These are phyloP conservation scores for Termitomyces sp. DNA, from an alignment of 768 basidiomycete genomes.

Conservation along the genomic window DNA sequence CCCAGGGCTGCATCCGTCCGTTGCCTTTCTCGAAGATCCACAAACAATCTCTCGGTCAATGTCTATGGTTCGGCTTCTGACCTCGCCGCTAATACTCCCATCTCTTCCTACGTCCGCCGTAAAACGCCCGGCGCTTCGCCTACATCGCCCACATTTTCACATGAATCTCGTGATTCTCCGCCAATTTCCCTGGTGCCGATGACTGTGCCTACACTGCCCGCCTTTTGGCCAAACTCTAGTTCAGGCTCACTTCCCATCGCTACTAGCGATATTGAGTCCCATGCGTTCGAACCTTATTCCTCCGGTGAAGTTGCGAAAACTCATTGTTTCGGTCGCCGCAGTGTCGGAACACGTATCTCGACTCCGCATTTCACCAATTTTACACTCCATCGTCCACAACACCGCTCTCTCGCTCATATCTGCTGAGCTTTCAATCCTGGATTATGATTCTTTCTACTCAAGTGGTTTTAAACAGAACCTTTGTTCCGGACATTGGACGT, in stretches of 20 bases:
- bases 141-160: constrained; percentile 58
- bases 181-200: constrained; percentile 41
- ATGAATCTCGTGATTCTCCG: constrained; percentile 33
- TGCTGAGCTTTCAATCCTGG: constrained; percentile 12
- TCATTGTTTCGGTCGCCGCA: constrained; percentile 27
- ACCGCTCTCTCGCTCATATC: constrained; percentile 22
- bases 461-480: constrained; percentile 4
- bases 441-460: neutral
- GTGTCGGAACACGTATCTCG: constrained; percentile 40
- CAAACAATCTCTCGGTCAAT: constrained; percentile 41
- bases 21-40: constrained; percentile 34
- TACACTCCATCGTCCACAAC: constrained; percentile 22
- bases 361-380: constrained; percentile 28
- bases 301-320: constrained; percentile 23
- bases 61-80: constrained; percentile 46
- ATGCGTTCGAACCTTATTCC: constrained; percentile 13
- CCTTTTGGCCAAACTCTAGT: constrained; percentile 40
- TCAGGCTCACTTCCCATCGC: constrained; percentile 38
- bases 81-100: constrained; percentile 62
- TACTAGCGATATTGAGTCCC: constrained; percentile 29
- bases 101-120: constrained; percentile 75
- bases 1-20: constrained; percentile 35
- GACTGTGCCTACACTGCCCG: constrained; percentile 60
- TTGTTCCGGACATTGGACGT: constrained; percentile 9
- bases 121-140: constrained; percentile 74